A percentile compares a stretch with the other conserved stretches of the same genome.
These are phyloP conservation scores for Tetrastigma voinierianum DNA, from an alignment of 164 flowering plant genomes.

Conservation along the genomic window DNA sequence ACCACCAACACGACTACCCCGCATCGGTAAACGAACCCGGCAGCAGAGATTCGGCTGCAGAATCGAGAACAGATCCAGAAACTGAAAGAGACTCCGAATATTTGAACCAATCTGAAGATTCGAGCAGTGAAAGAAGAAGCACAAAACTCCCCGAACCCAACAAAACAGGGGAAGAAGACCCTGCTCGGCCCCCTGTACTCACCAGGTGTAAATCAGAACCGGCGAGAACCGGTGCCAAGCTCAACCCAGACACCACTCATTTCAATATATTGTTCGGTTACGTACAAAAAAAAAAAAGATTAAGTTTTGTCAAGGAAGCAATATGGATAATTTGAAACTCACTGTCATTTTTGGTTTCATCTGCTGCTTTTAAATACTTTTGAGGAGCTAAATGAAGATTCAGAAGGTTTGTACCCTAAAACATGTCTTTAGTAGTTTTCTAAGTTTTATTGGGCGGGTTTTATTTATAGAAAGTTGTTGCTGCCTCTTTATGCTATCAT, in stretches of 20 bases:
- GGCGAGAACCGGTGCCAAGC: slow-evolving; percentile 40
- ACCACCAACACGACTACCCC: slow-evolving; percentile 3
- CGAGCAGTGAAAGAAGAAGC: background rate
- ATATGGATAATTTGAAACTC: too few species aligned
- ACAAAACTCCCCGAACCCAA: slow-evolving; percentile 1
- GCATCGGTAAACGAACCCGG: slow-evolving; percentile 14
- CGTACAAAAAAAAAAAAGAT: slow-evolving; percentile 36
- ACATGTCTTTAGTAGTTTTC: too few species aligned
- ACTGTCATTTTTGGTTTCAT: too few species aligned
- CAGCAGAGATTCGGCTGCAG: slow-evolving; percentile 17
- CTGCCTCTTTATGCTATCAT: too few species aligned
- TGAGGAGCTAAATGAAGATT: too few species aligned
- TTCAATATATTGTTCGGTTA: too few species aligned
- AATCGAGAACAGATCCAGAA: slow-evolving; percentile 24
- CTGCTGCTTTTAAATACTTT: too few species aligned
- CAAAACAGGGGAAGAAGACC: slow-evolving; percentile 6
- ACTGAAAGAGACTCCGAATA: slow-evolving; percentile 16
- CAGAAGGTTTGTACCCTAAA: too few species aligned
- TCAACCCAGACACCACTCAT: slow-evolving; percentile 15
- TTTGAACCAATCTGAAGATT: slow-evolving; percentile 12
- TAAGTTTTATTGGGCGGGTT: too few species aligned
- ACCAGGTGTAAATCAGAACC: slow-evolving; percentile 59
- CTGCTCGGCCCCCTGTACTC: slow-evolving; percentile 27
- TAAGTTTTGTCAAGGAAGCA: slow-evolving; percentile 24
- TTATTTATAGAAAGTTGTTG: too few species aligned